These are phyloP conservation scores for Heterobasidion parviporum DNA, from an alignment of 1,284 basidiomycete species.

Conservation along the genomic window DNA sequence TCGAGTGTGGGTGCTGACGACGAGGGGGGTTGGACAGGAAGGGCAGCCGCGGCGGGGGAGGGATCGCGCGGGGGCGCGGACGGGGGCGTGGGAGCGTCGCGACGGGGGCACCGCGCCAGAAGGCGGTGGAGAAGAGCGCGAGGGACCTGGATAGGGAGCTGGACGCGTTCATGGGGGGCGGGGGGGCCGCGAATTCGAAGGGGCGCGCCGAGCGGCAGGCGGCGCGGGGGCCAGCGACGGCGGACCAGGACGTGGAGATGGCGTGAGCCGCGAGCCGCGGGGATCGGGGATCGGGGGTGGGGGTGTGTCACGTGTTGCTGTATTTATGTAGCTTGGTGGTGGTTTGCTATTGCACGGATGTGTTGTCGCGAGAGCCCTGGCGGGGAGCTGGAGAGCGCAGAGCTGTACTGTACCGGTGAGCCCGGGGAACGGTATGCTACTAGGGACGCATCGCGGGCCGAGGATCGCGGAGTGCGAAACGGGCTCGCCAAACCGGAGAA, in stretches of 20 bases:
- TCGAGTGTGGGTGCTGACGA: background rate
- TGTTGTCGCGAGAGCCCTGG: too few relatives aligned
- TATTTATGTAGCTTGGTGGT: background rate
- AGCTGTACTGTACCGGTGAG: too few relatives aligned
- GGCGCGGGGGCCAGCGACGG: slow-evolving; percentile 10
- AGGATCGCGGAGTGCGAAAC: too few relatives aligned
- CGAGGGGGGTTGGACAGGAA: background rate
- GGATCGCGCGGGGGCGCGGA: slow-evolving; percentile 2
- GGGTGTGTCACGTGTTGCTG: background rate
- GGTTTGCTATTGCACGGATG: too few relatives aligned
- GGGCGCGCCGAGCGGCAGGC: background rate
- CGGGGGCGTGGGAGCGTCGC: slow-evolving; percentile 13
- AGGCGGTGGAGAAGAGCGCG: slow-evolving; percentile 59
- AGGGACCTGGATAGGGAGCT: slow-evolving; percentile 88
- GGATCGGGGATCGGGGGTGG: too few relatives aligned
- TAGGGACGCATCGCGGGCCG: too few relatives aligned
- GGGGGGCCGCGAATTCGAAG: slow-evolving; percentile 11
- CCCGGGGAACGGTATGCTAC: too few relatives aligned
- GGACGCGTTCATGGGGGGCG: slow-evolving; percentile 83
- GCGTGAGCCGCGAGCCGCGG: background rate
- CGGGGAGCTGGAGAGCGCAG: too few relatives aligned
- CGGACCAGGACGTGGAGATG: slow-evolving; percentile 11
- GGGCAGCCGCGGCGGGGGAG: background rate
- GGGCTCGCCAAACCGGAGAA: too few relatives aligned
- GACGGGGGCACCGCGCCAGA: slow-evolving; percentile 20